Evolutionary conservation across 805 yeast species (phyloP), one percentile per base, ranked within the genome.

Genomic region (Starmera amethionina): DNA sequence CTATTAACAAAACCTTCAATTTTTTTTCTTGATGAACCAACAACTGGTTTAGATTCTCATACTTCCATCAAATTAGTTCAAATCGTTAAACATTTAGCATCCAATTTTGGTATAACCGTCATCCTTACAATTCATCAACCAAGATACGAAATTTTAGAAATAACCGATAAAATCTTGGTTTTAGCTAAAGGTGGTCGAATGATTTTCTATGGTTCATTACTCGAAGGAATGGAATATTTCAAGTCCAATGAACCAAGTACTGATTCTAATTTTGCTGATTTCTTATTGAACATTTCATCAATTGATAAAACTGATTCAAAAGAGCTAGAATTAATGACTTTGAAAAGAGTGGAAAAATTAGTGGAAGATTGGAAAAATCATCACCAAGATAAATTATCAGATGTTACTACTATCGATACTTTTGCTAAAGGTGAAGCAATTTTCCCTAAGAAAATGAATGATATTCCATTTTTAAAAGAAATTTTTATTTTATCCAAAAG

Each of bases 91-190:
- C 67, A 72, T 42, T 63, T 81, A 30, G 77, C 84, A 1, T 52
- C 54, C 32, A 58, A 62, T 12, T 70, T 65, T 34, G 89, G 90
- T 0, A 74, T 86, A 42, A 82, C 93, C 0, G 70, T 87, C 19
- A 68, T 86, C 3, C 63, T 84, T 58, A 79, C 88, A 38, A 81
- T 86, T 33, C 95, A 86, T 55, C 95, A 86, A 56, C 95, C 95
- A 0, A 60, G 95, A 32, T 73, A 82, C 0, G 95, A 86, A 55
- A 83, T 86, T 36, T 67, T 83, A 32, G 69, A 70, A 41, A 56
- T 81, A 19, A 77, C 86, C 43, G 94, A 87, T 54, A 68, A 73
- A 37, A 62, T 86, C 4, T 72, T 86, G 43, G 65, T 86, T 4
- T 59, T 87, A 34, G 77, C 89, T 0, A 76, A 80, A 32, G 87